phyloP scores from a whole-genome alignment of 2,329 filamentous ascomycete genomes.

The Ramularia endophylla region DNA sequence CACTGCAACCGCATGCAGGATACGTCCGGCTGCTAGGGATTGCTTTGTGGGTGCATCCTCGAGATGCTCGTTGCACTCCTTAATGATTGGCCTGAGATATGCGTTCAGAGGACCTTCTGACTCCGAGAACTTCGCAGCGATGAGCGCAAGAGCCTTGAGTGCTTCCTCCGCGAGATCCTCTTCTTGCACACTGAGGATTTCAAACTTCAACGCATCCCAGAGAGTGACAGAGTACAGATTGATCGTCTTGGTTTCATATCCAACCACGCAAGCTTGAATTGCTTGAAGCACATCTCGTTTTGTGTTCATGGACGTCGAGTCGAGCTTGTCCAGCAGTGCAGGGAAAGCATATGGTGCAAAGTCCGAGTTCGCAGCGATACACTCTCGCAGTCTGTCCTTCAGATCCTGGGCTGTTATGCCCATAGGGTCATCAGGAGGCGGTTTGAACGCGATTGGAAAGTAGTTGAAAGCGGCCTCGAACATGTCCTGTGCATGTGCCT shows the following conservation, averaged over 20 bases:
- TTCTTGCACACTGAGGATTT: slow-evolving; percentile 61
- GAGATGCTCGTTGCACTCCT: slow-evolving; percentile 63
- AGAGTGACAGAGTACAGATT: slow-evolving; percentile 59
- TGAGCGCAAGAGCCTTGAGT: slow-evolving; percentile 48
- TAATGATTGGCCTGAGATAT: slow-evolving; percentile 56
- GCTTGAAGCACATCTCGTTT: slow-evolving; percentile 62
- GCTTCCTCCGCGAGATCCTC: slow-evolving; percentile 58
- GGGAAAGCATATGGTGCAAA: slow-evolving; percentile 64
- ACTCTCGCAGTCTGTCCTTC: slow-evolving; percentile 58
- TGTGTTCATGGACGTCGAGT: slow-evolving; percentile 62
- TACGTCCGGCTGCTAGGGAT: slow-evolving; percentile 57
- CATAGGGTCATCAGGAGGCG: slow-evolving; percentile 63
- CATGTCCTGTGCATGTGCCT: slow-evolving; percentile 53
- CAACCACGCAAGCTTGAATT: slow-evolving; percentile 53
- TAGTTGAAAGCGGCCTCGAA: slow-evolving; percentile 68
- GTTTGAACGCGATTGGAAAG: slow-evolving; percentile 65
- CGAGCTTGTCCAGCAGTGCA: slow-evolving; percentile 62
- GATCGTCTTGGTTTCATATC: slow-evolving; percentile 54
- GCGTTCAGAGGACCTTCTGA: slow-evolving; percentile 43
- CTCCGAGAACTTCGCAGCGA: slow-evolving; percentile 51
- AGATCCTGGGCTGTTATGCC: slow-evolving; percentile 64
- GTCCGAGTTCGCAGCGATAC: slow-evolving; percentile 55
- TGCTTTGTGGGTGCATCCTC: slow-evolving; percentile 65
- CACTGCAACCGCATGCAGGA: slow-evolving; percentile 51
- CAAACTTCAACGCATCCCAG: slow-evolving; percentile 65